Conservation (phyloP, 345 rosid species). For the Boechera divaricarpa region DNA sequence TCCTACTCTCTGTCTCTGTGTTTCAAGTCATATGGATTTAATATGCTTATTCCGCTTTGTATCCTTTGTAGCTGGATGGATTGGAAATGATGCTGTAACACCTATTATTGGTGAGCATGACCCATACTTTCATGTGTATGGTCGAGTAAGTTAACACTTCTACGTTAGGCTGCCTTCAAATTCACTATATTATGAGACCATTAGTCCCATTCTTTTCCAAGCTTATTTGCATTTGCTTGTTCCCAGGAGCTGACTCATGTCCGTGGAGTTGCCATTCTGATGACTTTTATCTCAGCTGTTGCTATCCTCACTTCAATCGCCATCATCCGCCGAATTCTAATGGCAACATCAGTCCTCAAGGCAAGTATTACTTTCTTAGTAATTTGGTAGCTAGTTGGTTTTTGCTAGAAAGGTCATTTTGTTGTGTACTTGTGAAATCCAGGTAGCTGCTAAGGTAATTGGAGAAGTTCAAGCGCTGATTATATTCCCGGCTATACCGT, state of each 20-base stretch:
- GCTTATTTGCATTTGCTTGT: conserved; percentile 36
- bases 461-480: conserved; percentile 97
- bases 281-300: conserved; percentile 78
- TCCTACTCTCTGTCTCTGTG: conserved; percentile 18
- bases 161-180: conserved; percentile 1
- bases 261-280: conserved; percentile 70
- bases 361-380: conserved; percentile 48
- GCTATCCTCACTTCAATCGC: conserved; percentile 90
- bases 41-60: neutral
- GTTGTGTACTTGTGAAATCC: conserved; percentile 37
- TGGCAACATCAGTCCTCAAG: conserved; percentile 98
- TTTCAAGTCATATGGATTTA: neutral
- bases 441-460: conserved; percentile 99
- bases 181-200: neutral
- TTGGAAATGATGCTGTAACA: conserved; percentile 86
- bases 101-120: conserved; percentile 90
- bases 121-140: conserved; percentile 76
- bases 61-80: conserved; percentile 83
- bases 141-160: conserved; percentile 67
- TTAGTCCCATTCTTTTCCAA: neutral
- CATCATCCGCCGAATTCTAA: conserved; percentile 86
- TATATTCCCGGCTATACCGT: conserved; percentile 85
- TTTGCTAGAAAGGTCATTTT: conserved; percentile 23
- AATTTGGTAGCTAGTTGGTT: conserved; percentile 21
- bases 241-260: conserved; percentile 86